A percentile compares a stretch with the other conserved stretches of the same genome.
phyloP scores from a whole-genome alignment of 1,284 basidiomycete species.

The Austroboletus niveus region DNA sequence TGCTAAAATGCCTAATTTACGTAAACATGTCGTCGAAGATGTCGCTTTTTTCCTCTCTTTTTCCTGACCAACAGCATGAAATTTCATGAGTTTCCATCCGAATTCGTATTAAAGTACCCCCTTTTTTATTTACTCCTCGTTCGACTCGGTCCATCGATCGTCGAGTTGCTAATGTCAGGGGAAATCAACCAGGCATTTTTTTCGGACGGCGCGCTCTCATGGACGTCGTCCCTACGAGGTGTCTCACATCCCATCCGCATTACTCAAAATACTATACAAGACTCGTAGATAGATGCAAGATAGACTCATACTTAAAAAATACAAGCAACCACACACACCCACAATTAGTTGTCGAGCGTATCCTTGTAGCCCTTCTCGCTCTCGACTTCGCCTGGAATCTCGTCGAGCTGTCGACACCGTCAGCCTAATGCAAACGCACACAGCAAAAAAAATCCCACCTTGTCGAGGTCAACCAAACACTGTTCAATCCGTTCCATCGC shows the following conservation, averaged over 20 bases:
- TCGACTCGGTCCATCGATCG: conserved; percentile 37
- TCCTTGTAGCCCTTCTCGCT: conserved; percentile 56
- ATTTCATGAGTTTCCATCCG: neutral
- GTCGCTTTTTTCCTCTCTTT: neutral
- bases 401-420: conserved; percentile 50
- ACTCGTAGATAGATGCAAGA: neutral
- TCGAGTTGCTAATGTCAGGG: conserved; percentile 48
- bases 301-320: no score
- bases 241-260: conserved; percentile 38
- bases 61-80: neutral
- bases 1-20: conserved; percentile 10
- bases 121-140: conserved; percentile 32
- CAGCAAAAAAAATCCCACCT: conserved; percentile 42
- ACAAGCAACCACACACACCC: neutral
- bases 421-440: neutral
- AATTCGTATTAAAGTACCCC: neutral
- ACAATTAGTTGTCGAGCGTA: conserved; percentile 32
- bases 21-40: conserved; percentile 3
- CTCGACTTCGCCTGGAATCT: conserved; percentile 68
- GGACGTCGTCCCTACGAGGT: conserved; percentile 54
- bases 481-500: conserved; percentile 78
- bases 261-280: conserved; percentile 10
- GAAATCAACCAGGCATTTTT: conserved; percentile 46
- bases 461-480: conserved; percentile 80
- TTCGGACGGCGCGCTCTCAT: conserved; percentile 40